Percentiles rank a stretch among this genome's conserved stretches.
Conservation (phyloP, 2,329 filamentous ascomycete genomes). For the Paecilomyces niveus region DNA sequence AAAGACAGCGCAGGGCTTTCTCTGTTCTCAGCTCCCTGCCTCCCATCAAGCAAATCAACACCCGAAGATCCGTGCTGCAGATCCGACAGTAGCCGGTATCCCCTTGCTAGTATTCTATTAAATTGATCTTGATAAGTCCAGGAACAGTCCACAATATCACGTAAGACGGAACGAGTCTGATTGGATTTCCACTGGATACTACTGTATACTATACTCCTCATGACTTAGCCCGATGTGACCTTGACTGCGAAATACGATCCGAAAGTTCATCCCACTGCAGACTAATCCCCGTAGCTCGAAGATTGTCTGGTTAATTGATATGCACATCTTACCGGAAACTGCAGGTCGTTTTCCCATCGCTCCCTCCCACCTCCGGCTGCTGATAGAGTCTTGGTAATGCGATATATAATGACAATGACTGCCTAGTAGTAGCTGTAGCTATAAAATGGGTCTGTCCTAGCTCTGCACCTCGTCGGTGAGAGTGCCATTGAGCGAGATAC, state of each 20-base stretch:
- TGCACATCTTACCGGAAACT: background rate
- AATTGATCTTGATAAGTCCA: background rate
- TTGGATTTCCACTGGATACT: background rate
- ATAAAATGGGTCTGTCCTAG: background rate
- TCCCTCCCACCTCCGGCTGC: background rate
- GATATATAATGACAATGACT: background rate
- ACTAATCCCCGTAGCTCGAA: background rate
- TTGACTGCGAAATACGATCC: background rate
- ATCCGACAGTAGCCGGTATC: background rate
- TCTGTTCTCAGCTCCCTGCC: too few relatives aligned
- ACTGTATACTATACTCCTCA: background rate
- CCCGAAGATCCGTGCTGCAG: background rate
- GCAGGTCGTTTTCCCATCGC: background rate
- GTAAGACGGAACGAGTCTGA: background rate
- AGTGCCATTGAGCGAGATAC: background rate
- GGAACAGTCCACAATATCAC: background rate
- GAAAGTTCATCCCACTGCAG: background rate
- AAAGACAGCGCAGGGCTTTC: too few relatives aligned
- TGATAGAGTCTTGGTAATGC: background rate
- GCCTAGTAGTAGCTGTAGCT: background rate
- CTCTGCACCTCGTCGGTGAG: background rate
- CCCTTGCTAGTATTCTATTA: background rate
- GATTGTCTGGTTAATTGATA: background rate
- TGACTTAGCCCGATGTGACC: background rate
- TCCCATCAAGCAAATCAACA: background rate